phyloP scores from a whole-genome alignment of 148 eudicot genomes.

The Vaccinium vitisidaea region DNA sequence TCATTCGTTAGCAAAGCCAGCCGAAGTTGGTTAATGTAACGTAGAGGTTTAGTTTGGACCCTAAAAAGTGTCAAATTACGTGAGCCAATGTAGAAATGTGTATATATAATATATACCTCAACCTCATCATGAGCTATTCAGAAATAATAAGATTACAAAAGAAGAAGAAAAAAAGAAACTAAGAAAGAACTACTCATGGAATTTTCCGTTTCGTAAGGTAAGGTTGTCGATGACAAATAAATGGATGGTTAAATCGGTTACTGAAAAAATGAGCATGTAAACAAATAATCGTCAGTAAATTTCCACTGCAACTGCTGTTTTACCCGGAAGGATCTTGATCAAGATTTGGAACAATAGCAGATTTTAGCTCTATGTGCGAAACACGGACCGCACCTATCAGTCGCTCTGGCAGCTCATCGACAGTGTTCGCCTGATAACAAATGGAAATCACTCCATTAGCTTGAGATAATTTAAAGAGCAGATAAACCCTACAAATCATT shows the following conservation, averaged over 20 bases:
- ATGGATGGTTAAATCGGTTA: slow-evolving; percentile 6
- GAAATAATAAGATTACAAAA: neutral
- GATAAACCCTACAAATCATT: neutral
- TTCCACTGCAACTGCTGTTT: neutral
- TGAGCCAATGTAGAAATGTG: too few relatives aligned
- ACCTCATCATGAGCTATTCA: neutral
- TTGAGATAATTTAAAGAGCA: neutral
- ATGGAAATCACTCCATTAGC: slow-evolving; percentile 15
- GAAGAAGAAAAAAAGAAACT: neutral
- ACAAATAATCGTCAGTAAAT: neutral
- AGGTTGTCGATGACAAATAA: neutral
- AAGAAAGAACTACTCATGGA: neutral
- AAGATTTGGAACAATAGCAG: slow-evolving; percentile 80
- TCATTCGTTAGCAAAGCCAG: too few relatives aligned
- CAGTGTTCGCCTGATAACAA: slow-evolving; percentile 59
- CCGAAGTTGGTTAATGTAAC: too few relatives aligned
- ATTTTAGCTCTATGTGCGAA: slow-evolving; percentile 79
- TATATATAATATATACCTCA: neutral
- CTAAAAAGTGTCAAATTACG: too few relatives aligned
- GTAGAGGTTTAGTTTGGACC: too few relatives aligned
- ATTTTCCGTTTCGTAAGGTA: neutral
- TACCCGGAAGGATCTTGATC: slow-evolving; percentile 46
- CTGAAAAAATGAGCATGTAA: neutral
- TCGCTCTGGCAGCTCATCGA: slow-evolving; percentile 88
- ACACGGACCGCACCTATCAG: slow-evolving; percentile 87